phyloP scores from a whole-genome alignment of 2,329 filamentous ascomycete genomes.

The Alternaria sp. region DNA sequence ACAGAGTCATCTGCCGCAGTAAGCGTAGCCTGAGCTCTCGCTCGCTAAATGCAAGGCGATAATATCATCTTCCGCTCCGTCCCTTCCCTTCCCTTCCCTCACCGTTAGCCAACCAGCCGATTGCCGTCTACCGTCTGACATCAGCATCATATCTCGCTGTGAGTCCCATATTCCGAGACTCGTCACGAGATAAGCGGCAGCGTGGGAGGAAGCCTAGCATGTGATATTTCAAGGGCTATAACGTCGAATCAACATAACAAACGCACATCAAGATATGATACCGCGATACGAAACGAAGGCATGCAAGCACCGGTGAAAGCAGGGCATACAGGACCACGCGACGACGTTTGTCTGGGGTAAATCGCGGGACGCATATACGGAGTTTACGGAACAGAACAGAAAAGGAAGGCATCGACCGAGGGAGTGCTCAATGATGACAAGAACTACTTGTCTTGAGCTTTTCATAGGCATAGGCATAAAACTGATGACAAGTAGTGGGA shows the following conservation, averaged over 20 bases:
- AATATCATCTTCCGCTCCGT: conserved; percentile 12
- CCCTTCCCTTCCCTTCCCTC: conserved; percentile 19
- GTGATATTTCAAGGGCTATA: neutral
- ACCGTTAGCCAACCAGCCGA: conserved; percentile 15
- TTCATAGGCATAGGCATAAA: neutral
- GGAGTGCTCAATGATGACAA: neutral
- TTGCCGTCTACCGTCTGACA: conserved; percentile 22
- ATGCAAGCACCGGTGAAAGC: neutral
- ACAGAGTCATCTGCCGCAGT: neutral
- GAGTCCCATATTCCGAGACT: neutral
- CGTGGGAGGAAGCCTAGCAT: neutral
- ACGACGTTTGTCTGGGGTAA: neutral
- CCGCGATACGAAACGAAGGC: neutral
- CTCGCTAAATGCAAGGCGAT: neutral
- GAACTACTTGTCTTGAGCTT: neutral
- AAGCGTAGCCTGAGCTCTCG: neutral
- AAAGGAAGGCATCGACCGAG: neutral
- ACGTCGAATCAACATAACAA: neutral
- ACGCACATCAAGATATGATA: neutral
- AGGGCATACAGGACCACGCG: neutral
- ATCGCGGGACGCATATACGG: neutral
- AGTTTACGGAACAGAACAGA: conserved; percentile 3
- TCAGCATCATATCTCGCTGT: conserved; percentile 17
- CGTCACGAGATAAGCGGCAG: neutral
- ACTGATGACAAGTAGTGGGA: neutral